Base-by-base conservation (phyloP, 345 rosid species). In the Salix exigua region DNA sequence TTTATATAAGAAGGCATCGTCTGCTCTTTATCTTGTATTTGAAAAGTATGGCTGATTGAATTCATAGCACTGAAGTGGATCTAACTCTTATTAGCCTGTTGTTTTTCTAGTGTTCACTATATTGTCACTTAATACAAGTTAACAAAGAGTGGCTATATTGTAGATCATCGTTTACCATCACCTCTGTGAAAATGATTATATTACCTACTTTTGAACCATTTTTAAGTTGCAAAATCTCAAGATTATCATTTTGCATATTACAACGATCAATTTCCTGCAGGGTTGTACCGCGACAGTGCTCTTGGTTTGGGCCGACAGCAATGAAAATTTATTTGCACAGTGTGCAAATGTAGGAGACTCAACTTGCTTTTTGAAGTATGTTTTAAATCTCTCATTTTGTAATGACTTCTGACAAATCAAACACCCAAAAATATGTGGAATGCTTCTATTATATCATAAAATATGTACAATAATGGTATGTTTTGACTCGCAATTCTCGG, bases 311-410 rank as follows among this genome's bases (percentile, higher is more conserved):
- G 78, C 78, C 46, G 89, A 83, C 75, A 82, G 70, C 64, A 83
- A 82, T 70, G 85, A 77, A 77, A 84, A 78, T 55, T 83, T 92
- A 79, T 89, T 87, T 82, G 93, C 86, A 25, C 99, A 92, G 62
- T 96, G 99, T 85, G 97, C 97, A 44, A 96, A 96, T 76, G 84
- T 94, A 75, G 99, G 99, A 69, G 99, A 94, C 82, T 94, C 99
- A 64, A 94, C 93, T 70, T 96, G 98, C 80, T 74, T 91, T 66
- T 80, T 94, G 73, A 85, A 88, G 99, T 92, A 96, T 17, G 97
- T 76, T 69, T 70, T 81, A 67, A 23, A 40, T 26, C 60, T 85
- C 12, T 53, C 50, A 18, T 71, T 74, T 62, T 76, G 70, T 23
- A 73, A 62, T 71, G 63, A 58, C 14, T 8, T 16, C 28, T 4